A percentile compares a stretch with the other conserved stretches of the same genome.
phyloP scores from a whole-genome alignment of 1,284 basidiomycete species.

The Sporisorium graminicola region DNA sequence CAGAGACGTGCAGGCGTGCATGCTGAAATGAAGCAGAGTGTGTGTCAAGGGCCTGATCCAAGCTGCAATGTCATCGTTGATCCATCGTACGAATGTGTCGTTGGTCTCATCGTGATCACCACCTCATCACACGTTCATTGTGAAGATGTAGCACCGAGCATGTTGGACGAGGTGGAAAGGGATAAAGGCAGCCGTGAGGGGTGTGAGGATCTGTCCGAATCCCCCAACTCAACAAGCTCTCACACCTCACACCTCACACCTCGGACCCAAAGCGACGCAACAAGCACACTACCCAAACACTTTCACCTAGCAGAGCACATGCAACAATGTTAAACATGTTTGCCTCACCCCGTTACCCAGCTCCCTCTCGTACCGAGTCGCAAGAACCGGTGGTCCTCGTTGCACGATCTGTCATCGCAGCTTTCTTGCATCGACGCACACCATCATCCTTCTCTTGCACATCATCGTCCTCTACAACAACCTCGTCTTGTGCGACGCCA shows the following conservation, averaged over 20 bases:
- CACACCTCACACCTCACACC: no score
- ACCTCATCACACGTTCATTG: background rate
- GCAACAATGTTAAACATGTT: constrained; percentile 7
- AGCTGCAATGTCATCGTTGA: background rate
- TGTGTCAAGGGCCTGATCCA: background rate
- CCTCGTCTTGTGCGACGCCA: background rate
- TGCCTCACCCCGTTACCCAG: constrained; percentile 17
- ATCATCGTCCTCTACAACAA: background rate
- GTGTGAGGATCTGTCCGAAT: background rate
- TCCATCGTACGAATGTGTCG: constrained; percentile 2
- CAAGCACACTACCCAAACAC: background rate
- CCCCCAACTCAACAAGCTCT: background rate
- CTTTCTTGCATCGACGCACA: constrained; percentile 2
- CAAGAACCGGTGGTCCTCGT: constrained; percentile 16
- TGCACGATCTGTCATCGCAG: constrained; percentile 14
- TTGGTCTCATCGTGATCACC: constrained; percentile 14
- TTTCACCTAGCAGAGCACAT: background rate
- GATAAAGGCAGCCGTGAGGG: constrained; percentile 6
- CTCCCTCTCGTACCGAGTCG: background rate
- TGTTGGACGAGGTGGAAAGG: background rate
- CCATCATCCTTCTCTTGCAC: constrained; percentile 3
- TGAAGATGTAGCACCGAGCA: background rate
- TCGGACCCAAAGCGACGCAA: no score
- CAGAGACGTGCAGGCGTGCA: constrained; percentile 12
- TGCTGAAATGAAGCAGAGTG: background rate